These are phyloP conservation scores for Castanopsis chinensis DNA, from an alignment of 306 rosid species.

Conservation along the genomic window DNA sequence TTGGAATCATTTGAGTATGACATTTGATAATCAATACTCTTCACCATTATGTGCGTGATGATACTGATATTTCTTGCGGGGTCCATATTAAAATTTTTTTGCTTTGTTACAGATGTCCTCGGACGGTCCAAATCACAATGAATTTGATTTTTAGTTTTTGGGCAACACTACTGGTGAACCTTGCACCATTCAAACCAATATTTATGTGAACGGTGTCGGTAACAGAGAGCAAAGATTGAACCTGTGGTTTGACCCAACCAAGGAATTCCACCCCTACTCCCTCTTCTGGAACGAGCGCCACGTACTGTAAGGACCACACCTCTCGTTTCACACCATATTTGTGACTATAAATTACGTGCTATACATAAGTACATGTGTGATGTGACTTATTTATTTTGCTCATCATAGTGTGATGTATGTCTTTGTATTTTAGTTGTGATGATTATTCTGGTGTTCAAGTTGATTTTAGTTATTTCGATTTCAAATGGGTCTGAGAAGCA, in stretches of 20 bases:
- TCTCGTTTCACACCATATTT: no score
- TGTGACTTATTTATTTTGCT: no score
- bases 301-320: slow-evolving; percentile 63
- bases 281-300: slow-evolving; percentile 91
- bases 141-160: slow-evolving; percentile 89
- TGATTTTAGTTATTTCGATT: no score
- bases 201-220: slow-evolving; percentile 86
- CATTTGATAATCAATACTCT: not conserved
- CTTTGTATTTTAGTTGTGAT: no score
- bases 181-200: slow-evolving; percentile 76
- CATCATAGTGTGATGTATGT: no score
- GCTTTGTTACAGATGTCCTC: slow-evolving; percentile 69
- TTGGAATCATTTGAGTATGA: slow-evolving; percentile 5
- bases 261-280: slow-evolving; percentile 75
- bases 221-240: slow-evolving; percentile 89
- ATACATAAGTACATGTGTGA: no score
- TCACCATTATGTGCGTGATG: not conserved
- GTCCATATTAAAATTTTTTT: not conserved
- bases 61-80: not conserved
- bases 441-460: not conserved
- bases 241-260: slow-evolving; percentile 90
- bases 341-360: no score
- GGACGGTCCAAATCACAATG: slow-evolving; percentile 81
- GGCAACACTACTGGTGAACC: slow-evolving; percentile 95
- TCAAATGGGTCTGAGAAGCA: slow-evolving; percentile 20